Evolutionary conservation across 352 stramenopile species (phyloP).

Genomic region (Phytophthora macrochlamydospora): DNA sequence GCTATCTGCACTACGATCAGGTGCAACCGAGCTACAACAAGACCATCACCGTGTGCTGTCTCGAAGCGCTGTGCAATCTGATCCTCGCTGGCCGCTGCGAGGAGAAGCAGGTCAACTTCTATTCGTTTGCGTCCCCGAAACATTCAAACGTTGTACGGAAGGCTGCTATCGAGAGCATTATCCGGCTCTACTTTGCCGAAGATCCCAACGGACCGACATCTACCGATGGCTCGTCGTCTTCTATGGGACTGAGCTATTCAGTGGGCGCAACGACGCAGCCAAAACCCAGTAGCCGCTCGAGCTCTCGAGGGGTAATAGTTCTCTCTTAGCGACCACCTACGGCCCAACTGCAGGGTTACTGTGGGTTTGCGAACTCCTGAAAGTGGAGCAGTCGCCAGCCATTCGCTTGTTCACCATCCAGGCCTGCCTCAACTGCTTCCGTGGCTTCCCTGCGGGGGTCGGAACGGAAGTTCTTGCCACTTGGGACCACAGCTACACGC

Average conservation of each 20-base stretch:
- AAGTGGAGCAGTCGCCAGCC: conserved; percentile 66
- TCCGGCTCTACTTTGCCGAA: conserved; percentile 86
- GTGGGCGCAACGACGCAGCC: conserved; percentile 10
- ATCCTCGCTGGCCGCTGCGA: conserved; percentile 70
- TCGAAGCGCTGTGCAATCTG: conserved; percentile 84
- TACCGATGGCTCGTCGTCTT: conserved; percentile 15
- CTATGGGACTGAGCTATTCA: conserved; percentile 21
- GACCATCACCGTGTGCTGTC: conserved; percentile 81
- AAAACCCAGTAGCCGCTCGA: conserved; percentile 19
- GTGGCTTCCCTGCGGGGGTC: conserved; percentile 72
- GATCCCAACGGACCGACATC: conserved; percentile 46
- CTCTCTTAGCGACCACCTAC: conserved; percentile 58
- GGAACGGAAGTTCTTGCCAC: conserved; percentile 79
- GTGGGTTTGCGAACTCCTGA: conserved; percentile 70
- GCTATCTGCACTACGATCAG: conserved; percentile 86
- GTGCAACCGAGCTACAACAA: conserved; percentile 85
- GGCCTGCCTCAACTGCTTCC: conserved; percentile 83
- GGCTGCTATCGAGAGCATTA: conserved; percentile 83
- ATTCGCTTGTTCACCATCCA: conserved; percentile 81
- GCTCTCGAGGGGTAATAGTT: conserved; percentile 3
- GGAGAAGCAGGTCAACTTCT: conserved; percentile 72
- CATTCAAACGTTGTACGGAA: conserved; percentile 80
- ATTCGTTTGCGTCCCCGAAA: conserved; percentile 74
- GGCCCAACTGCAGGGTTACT: conserved; percentile 69
- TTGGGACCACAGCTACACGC: conserved; percentile 84